These are phyloP conservation scores for Fistulifera pelliculosa DNA, from an alignment of 108 stramenopile genomes.

Conservation along the genomic window DNA sequence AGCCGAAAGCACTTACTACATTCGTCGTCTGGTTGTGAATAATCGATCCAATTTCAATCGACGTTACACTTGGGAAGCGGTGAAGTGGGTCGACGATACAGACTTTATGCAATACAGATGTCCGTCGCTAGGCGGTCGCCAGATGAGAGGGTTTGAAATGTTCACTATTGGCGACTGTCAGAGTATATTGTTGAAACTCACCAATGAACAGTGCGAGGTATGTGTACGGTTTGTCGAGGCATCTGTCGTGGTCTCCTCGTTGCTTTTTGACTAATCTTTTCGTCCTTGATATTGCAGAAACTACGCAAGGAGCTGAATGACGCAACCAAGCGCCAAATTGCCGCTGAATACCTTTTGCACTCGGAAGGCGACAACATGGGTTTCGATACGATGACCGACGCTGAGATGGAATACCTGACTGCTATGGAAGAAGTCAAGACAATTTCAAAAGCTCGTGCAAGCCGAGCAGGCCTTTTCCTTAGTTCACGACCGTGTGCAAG, in stretches of 20 bases:
- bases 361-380: slow-evolving; percentile 46
- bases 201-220: slow-evolving; percentile 57
- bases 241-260: slow-evolving; percentile 1
- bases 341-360: slow-evolving; percentile 69
- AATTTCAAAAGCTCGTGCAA: slow-evolving; percentile 57
- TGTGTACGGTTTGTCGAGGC: slow-evolving; percentile 17
- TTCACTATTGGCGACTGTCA: slow-evolving; percentile 87
- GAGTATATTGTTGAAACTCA: slow-evolving; percentile 76
- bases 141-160: slow-evolving; percentile 77
- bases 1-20: slow-evolving; percentile 39
- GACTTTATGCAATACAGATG: slow-evolving; percentile 64
- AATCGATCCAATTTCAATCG: not conserved
- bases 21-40: slow-evolving; percentile 26
- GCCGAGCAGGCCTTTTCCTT: slow-evolving; percentile 71
- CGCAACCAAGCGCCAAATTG: slow-evolving; percentile 61
- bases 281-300: slow-evolving; percentile 7
- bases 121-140: slow-evolving; percentile 66
- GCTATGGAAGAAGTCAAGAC: slow-evolving; percentile 67
- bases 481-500: slow-evolving; percentile 57
- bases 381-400: slow-evolving; percentile 63
- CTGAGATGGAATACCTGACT: slow-evolving; percentile 62
- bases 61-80: slow-evolving; percentile 55
- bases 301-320: slow-evolving; percentile 49
- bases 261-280: not conserved
- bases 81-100: slow-evolving; percentile 70